A percentile compares a stretch with the other conserved stretches of the same genome.
phyloP scores from a whole-genome alignment of 495 filamentous ascomycete species.

The Rhypophila decipiens region DNA sequence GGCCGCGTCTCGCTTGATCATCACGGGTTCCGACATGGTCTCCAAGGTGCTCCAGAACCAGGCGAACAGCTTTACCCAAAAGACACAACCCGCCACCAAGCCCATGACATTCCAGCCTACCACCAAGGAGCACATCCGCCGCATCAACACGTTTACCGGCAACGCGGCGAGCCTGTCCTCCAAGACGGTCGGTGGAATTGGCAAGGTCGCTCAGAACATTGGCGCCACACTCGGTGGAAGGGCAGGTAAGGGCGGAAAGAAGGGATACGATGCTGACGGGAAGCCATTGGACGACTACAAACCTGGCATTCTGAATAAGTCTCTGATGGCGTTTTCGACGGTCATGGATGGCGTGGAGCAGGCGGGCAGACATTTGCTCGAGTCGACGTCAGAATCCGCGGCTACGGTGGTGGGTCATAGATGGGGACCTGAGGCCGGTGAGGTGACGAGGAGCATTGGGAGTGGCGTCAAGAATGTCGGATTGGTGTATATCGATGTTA shows the following conservation, averaged over 20 bases:
- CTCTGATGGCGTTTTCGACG: slow-evolving; percentile 92
- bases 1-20: slow-evolving; percentile 85
- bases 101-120: slow-evolving; percentile 82
- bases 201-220: slow-evolving; percentile 76
- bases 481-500: slow-evolving; percentile 94
- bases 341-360: slow-evolving; percentile 90
- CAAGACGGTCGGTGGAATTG: slow-evolving; percentile 79
- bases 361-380: slow-evolving; percentile 67
- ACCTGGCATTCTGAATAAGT: slow-evolving; percentile 89
- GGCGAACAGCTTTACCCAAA: slow-evolving; percentile 75
- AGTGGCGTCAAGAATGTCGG: slow-evolving; percentile 93
- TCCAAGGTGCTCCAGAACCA: slow-evolving; percentile 67
- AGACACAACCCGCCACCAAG: slow-evolving; percentile 64
- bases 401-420: slow-evolving; percentile 74
- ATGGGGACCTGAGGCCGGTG: slow-evolving; percentile 78
- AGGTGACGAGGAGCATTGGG: slow-evolving; percentile 63
- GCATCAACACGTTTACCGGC: slow-evolving; percentile 73
- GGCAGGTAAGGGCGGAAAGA: slow-evolving; percentile 46
- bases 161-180: slow-evolving; percentile 71
- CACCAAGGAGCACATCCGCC: slow-evolving; percentile 77
- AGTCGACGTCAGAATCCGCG: slow-evolving; percentile 65
- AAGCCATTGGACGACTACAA: slow-evolving; percentile 63
- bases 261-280: slow-evolving; percentile 56
- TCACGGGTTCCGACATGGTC: slow-evolving; percentile 74
- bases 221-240: slow-evolving; percentile 67